Evolutionary conservation across 2,329 filamentous ascomycete species (phyloP).

Genomic region (Arthrinium puccinioides): DNA sequence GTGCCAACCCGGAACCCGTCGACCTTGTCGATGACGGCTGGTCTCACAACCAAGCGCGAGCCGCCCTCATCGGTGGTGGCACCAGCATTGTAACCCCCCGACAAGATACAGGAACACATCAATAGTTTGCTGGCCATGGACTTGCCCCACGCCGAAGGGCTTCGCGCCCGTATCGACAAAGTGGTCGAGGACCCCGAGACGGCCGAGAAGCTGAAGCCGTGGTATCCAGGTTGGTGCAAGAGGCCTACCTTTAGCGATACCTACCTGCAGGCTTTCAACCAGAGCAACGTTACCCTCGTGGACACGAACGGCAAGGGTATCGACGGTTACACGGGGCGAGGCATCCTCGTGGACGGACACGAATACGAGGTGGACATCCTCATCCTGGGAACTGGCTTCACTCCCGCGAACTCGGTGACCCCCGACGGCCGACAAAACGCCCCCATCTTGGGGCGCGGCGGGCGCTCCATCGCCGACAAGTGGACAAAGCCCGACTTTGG

Average conservation of each 20-base stretch:
- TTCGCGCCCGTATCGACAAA: slow-evolving; percentile 36
- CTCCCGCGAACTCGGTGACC: slow-evolving; percentile 14
- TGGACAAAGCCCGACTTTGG: slow-evolving; percentile 5
- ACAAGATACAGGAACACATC: neutral
- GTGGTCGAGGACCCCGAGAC: slow-evolving; percentile 45
- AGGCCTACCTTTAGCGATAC: neutral
- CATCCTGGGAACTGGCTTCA: slow-evolving; percentile 9
- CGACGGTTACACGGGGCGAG: neutral
- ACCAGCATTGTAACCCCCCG: slow-evolving; percentile 17
- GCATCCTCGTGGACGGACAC: neutral
- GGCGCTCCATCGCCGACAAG: slow-evolving; percentile 9
- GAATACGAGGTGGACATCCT: neutral
- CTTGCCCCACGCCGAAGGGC: slow-evolving; percentile 27
- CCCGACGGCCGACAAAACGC: slow-evolving; percentile 4
- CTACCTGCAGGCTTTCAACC: slow-evolving; percentile 1
- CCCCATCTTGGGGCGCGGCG: slow-evolving; percentile 8
- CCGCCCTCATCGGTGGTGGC: slow-evolving; percentile 27
- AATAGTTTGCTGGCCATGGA: slow-evolving; percentile 31
- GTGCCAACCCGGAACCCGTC: slow-evolving; percentile 21
- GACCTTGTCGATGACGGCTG: slow-evolving; percentile 44
- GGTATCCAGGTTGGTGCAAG: neutral
- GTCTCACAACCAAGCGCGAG: slow-evolving; percentile 31
- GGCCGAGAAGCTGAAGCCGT: neutral
- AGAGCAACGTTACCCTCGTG: neutral
- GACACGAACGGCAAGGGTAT: neutral